Base-by-base conservation (phyloP, 2,329 filamentous ascomycete genomes). In the Ampelomyces quisqualis region DNA sequence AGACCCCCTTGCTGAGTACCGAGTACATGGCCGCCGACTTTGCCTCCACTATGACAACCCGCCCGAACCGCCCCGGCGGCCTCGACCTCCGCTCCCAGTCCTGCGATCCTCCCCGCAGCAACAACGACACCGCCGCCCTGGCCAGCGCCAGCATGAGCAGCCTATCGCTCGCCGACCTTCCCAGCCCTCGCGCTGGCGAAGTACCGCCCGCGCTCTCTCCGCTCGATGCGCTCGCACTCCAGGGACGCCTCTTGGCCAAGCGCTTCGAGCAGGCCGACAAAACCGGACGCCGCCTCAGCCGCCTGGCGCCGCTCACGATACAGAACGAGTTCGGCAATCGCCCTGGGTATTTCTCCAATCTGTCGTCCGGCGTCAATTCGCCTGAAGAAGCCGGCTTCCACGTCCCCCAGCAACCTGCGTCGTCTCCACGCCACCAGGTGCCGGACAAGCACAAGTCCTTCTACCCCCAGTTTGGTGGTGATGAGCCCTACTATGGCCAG, bases 181-280 rank as follows among this genome's bases (percentile, higher is more conserved):
- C 74, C 32, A 75, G 73, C 43, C 74, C 74, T 27, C 71, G 72
- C 40, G 64, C 70, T n/a, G 74, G 74, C 65, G 69, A 82, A 57
- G 79, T 86, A 1, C 91, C 93, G 14, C 93, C 93, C 4, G 87
- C 93, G 37, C 77, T 97, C 41, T 97, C 93, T 6, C 93, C 93
- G 8, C 79, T 98, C 51, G 93, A 98, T 76, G 91, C 91, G 33
- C 94, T 98, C 65, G 91, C 91, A 15, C 78, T 91, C 48, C 91
- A 97, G 64, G 94, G 90, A 57, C 85, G 91, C 43, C 73, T 94
- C 57, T 79, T 98, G 36, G 90, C 90, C 26, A 87, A 82, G 70
- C 86, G 95, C 69, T 81, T 98, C 47, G 85, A 95, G 67, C 85
- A 93, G 50, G 79, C 81, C 60, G 70, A 71, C 45, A 83, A 80